Evolutionary conservation across 1,284 basidiomycete genomes (phyloP), one percentile per base, ranked within the genome.

Genomic region (Vanrija humicola): DNA sequence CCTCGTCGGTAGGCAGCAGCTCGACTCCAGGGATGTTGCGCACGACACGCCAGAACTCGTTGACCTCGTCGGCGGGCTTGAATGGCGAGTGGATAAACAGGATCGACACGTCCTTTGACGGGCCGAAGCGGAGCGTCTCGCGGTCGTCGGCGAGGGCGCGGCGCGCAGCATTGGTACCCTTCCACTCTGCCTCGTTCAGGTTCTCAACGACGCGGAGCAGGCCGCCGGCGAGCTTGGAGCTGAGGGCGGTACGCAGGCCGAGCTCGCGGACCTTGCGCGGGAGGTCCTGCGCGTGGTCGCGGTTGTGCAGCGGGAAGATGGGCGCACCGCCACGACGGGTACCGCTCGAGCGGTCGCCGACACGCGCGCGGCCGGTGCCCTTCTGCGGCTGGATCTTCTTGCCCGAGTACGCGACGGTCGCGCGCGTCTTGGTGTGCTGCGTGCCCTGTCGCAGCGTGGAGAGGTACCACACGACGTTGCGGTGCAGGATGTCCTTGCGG

Each of bases 271-370:
- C 88, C 76, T 95, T 94, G 57, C 91, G 83, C 9, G 90, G 89
- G 15, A 98, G 82, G 60, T 89, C 86, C 45, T 90, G 94, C 63
- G 89, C 86, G 74, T 93, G 94, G 75, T 96, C 89, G 52, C 93
- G 84, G 0, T 90, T 90, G 69, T 89, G 87, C 0, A 92, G 90
- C 39, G 91, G 91, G 65, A 91, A 91, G 3, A 90, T 90, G 28
- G 89, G 84, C 65, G 93, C 95, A 78, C 95, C 95, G 50, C 94
- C 94, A 38, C 87, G 82, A 18, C 94, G 83, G 79, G 93, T 90
- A 5, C 94, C 93, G 71, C 86, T 90, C 63, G 90, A 87, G 14
- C 81, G 84, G 68, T 93, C 90, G 48, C 95, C 95, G 3, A 95
- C 80, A 77, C 95, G 89, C 16, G 95, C 96, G 61, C 78, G 81